Base-by-base conservation (phyloP, 805 yeast genomes). In the Nakazawaea wickerhamii region DNA sequence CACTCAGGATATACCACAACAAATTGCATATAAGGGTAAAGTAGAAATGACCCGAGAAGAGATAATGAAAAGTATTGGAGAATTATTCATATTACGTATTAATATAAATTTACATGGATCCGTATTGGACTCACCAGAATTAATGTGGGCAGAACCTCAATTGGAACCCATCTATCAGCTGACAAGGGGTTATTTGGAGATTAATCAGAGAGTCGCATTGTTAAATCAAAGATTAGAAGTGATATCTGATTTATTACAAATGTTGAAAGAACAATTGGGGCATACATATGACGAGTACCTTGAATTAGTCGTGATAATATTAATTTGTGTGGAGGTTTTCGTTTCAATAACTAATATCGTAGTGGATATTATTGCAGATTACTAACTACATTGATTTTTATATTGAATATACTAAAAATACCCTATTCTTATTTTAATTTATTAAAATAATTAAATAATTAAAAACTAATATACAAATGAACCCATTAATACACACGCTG, bases 71-170 rank as follows among this genome's bases (percentile, higher is more conserved):
- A 83, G 93, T 45, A 93, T 93, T 44, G 99, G 99, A 10, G 98
- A 93, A 62, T 72, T 93, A 48, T 93, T 93, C 61, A 93, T 93
- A 46, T 66, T 93, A 50, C 63, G 95, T 48, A 85, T 85, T 36
- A 85, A 85, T 58, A 85, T 85, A 47, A 85, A 85, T 54, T 65
- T 85, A 42, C 93, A 85, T 64, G 93, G 93, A 0, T 82, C 91
- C 0, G 95, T 93, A 21, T 68, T 93, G 48, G 99, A 93, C 60
- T 86, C 96, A 1, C 99, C 99, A 1, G 99, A 93, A 61, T 76
- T 93, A 45, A 89, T 93, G 96, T 93, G 99, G 99, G 80, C 97
- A 0, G 98, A 93, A 60, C 99, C 99, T 2, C 96, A 90, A 56
- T 69, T 93, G 48, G 99, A 93, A 59, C 99, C 99, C 1, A 89